These are phyloP conservation scores for Mucor racemosus DNA, from an alignment of 371 early-diverging fungal genomes.

Conservation along the genomic window DNA sequence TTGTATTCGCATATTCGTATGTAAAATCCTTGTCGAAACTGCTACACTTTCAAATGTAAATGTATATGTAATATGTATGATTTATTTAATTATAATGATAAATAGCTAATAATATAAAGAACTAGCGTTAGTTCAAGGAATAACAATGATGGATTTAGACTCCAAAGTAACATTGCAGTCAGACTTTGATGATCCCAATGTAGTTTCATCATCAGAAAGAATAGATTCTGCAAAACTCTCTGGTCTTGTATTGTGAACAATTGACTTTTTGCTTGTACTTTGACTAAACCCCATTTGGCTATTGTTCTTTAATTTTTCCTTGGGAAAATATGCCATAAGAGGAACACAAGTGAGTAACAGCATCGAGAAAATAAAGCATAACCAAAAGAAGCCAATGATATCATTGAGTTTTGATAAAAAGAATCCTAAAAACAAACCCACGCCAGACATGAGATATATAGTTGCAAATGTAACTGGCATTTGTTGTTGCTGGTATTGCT, in stretches of 20 bases:
- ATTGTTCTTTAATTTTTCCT: background rate
- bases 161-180: background rate
- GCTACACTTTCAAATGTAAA: background rate
- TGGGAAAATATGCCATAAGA: background rate
- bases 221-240: constrained; percentile 17
- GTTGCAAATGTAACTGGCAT: constrained; percentile 2
- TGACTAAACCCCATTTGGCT: background rate
- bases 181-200: constrained; percentile 6
- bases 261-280: constrained; percentile 6
- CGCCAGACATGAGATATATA: background rate
- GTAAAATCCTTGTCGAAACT: too few species aligned
- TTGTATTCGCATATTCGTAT: too few species aligned
- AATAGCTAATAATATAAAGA: too few species aligned
- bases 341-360: constrained; percentile 11
- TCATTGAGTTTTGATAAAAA: constrained; percentile 15
- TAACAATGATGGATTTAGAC: background rate
- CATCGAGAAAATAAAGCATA: constrained; percentile 13
- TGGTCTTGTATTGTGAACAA: constrained; percentile 9
- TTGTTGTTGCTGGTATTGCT: background rate
- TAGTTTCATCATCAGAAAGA: constrained; percentile 14
- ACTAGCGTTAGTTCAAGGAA: background rate
- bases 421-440: constrained; percentile 16
- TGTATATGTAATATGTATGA: background rate
- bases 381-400: constrained; percentile 16
- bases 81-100: background rate